Conservation (phyloP, 345 rosid genomes). For the Heritiera littoralis region DNA sequence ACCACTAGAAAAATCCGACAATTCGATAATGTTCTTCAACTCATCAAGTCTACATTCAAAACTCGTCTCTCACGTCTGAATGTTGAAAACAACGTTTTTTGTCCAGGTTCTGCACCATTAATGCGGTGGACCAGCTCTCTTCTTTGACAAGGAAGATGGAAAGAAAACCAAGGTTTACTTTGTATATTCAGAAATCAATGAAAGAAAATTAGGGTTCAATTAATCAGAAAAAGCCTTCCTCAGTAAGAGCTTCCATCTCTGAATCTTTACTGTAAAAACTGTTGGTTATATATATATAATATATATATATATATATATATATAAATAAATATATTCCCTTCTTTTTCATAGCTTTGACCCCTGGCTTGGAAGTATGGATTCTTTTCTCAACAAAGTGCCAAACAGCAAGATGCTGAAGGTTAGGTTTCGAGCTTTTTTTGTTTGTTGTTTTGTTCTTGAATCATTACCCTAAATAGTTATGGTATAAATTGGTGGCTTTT, state of each 20-base stretch:
- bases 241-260: not conserved
- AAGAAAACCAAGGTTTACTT: too few relatives aligned
- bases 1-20: slow-evolving; percentile 10
- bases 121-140: slow-evolving; percentile 17
- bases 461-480: not conserved
- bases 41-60: slow-evolving; percentile 14
- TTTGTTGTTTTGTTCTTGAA: not conserved
- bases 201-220: not conserved
- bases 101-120: slow-evolving; percentile 14
- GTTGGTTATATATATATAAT: not conserved
- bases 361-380: slow-evolving; percentile 7
- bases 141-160: not conserved
- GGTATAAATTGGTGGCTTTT: too few relatives aligned
- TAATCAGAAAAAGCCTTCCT: slow-evolving; percentile 14
- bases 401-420: not conserved
- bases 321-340: too few relatives aligned
- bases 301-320: too few relatives aligned
- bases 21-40: slow-evolving; percentile 17
- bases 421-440: not conserved
- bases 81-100: slow-evolving; percentile 17
- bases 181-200: too few relatives aligned
- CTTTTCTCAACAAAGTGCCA: not conserved
- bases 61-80: not conserved
- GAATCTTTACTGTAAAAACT: not conserved
- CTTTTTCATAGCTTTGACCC: not conserved